Percentiles rank a stretch among this genome's conserved stretches.
Conservation (phyloP, 2,329 filamentous ascomycete genomes). For the Microdochium paspali region DNA sequence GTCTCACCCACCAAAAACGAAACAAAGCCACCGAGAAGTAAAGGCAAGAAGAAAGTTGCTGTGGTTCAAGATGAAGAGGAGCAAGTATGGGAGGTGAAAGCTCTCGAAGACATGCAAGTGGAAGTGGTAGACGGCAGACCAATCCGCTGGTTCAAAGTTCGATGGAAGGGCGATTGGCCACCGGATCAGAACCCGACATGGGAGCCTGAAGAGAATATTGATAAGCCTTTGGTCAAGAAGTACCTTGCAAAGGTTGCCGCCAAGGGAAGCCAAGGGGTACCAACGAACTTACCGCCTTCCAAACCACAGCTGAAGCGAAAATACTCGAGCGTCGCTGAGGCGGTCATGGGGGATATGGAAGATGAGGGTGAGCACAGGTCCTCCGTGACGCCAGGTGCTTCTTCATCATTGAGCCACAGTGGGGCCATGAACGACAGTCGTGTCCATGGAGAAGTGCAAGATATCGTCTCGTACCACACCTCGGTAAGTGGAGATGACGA, state of each 20-base stretch:
- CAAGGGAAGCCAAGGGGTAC: slow-evolving; percentile 9
- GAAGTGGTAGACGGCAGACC: slow-evolving; percentile 23
- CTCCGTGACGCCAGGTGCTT: not conserved
- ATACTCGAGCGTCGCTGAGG: slow-evolving; percentile 23
- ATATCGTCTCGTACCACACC: not conserved
- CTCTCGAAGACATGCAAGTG: slow-evolving; percentile 30
- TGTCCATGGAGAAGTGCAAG: not conserved
- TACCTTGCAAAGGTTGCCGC: slow-evolving; percentile 26
- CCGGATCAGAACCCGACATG: slow-evolving; percentile 45
- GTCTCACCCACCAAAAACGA: not conserved
- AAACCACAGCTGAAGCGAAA: slow-evolving; percentile 11
- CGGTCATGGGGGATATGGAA: slow-evolving; percentile 16
- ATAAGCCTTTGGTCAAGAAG: slow-evolving; percentile 25
- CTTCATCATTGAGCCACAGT: not conserved
- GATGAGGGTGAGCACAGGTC: slow-evolving; percentile 1
- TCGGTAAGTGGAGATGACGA: not conserved
- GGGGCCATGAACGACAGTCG: not conserved
- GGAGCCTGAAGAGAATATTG: slow-evolving; percentile 46
- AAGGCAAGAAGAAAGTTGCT: slow-evolving; percentile 11
- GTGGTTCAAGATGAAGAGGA: slow-evolving; percentile 13
- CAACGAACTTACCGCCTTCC: not conserved
- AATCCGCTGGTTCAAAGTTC: slow-evolving; percentile 39
- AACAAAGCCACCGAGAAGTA: slow-evolving; percentile 2
- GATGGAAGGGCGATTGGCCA: slow-evolving; percentile 49
- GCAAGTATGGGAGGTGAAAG: slow-evolving; percentile 31